These are phyloP conservation scores for Telopea speciosissima DNA, from an alignment of 177 flowering plant species.

Conservation along the genomic window DNA sequence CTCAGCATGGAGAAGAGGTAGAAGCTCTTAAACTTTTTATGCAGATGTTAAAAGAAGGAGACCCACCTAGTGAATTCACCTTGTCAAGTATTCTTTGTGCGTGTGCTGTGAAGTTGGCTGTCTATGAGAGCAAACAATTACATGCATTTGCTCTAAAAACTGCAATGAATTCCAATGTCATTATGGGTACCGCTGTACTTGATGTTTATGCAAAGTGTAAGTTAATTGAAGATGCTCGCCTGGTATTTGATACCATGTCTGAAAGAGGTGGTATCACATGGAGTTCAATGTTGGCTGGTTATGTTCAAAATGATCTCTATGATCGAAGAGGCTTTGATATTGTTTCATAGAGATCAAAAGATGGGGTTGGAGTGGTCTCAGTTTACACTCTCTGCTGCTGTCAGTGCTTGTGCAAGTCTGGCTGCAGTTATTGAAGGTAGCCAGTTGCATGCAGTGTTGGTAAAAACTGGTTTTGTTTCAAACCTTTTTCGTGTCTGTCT, in stretches of 20 bases:
- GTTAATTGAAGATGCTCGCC: conserved; percentile 35
- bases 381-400: conserved; percentile 57
- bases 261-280: conserved; percentile 60
- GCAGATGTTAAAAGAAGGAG: conserved; percentile 45
- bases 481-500: conserved; percentile 44
- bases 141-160: conserved; percentile 59
- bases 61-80: conserved; percentile 42
- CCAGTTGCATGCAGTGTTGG: conserved; percentile 49
- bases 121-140: conserved; percentile 50
- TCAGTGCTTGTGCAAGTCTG: conserved; percentile 60
- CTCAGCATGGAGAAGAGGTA: conserved; percentile 32
- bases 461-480: conserved; percentile 43
- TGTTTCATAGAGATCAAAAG: conserved; percentile 36
- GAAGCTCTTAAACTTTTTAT: conserved; percentile 44
- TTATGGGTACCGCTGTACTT: conserved; percentile 66
- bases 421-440: conserved; percentile 60
- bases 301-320: conserved; percentile 52
- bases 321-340: conserved; percentile 57
- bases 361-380: conserved; percentile 36
- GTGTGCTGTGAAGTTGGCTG: conserved; percentile 46
- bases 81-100: conserved; percentile 63
- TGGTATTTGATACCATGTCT: conserved; percentile 44
- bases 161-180: conserved; percentile 34
- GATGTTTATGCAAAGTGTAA: conserved; percentile 68
- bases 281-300: conserved; percentile 79